These are phyloP conservation scores for Aureoboletus auriporus DNA, from an alignment of 768 basidiomycete species.

Conservation along the genomic window DNA sequence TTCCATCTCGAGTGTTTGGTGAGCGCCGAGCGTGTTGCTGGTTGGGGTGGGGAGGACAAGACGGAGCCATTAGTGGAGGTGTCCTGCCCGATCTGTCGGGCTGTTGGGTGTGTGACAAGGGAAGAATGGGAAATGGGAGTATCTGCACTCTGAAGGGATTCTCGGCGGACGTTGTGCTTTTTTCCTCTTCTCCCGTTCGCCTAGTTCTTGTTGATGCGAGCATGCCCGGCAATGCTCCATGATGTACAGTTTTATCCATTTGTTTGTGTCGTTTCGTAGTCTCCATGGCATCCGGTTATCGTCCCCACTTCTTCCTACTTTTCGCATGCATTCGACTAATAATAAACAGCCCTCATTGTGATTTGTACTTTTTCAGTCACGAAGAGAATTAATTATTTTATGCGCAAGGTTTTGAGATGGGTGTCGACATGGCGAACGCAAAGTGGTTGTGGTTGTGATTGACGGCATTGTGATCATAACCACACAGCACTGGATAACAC, in stretches of 20 bases:
- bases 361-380: slow-evolving; percentile 15
- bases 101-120: slow-evolving; percentile 54
- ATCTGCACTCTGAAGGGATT: slow-evolving; percentile 21
- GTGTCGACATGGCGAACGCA: too few species aligned
- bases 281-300: slow-evolving; percentile 17
- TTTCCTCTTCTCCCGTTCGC: not conserved
- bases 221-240: not conserved
- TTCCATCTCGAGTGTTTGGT: slow-evolving; percentile 78
- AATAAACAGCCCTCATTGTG: not conserved
- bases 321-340: not conserved
- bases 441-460: too few species aligned
- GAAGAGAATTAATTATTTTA: not conserved
- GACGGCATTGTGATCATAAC: too few species aligned
- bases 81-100: slow-evolving; percentile 70
- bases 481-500: too few species aligned
- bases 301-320: not conserved
- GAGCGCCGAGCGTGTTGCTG: slow-evolving; percentile 57
- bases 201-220: slow-evolving; percentile 1
- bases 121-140: slow-evolving; percentile 59
- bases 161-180: not conserved
- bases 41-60: slow-evolving; percentile 51
- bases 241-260: not conserved
- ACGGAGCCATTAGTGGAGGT: slow-evolving; percentile 51
- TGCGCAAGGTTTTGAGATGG: too few species aligned
- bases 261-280: slow-evolving; percentile 3